These are phyloP conservation scores for Verbascum thapsus DNA, from an alignment of 257 asterid species.

Conservation along the genomic window DNA sequence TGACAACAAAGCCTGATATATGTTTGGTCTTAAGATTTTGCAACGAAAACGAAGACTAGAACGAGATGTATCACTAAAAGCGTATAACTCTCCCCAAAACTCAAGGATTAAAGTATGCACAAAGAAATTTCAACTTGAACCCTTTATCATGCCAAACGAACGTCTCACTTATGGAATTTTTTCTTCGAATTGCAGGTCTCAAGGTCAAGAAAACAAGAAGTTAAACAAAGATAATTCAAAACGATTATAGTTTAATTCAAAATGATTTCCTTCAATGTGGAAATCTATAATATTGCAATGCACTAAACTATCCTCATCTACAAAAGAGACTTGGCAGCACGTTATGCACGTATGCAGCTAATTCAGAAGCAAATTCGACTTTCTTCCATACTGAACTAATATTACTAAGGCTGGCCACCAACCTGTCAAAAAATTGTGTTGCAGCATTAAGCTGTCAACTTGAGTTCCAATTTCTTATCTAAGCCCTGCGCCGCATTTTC, in stretches of 20 bases:
- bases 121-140: too few relatives aligned
- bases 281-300: too few relatives aligned
- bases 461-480: slow-evolving; percentile 4
- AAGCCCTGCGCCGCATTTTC: slow-evolving; percentile 30
- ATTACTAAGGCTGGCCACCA: neutral
- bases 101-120: too few relatives aligned
- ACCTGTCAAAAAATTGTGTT: slow-evolving; percentile 6
- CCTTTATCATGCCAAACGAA: neutral
- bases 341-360: slow-evolving; percentile 17
- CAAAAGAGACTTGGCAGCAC: neutral
- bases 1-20: too few relatives aligned
- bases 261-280: slow-evolving; percentile 1
- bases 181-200: neutral
- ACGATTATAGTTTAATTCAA: neutral
- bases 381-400: neutral
- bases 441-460: slow-evolving; percentile 18
- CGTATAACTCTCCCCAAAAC: too few relatives aligned
- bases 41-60: too few relatives aligned
- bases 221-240: too few relatives aligned
- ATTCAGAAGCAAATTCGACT: neutral
- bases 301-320: neutral
- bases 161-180: neutral
- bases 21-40: too few relatives aligned
- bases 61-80: too few relatives aligned
- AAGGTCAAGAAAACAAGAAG: too few relatives aligned